Base-by-base conservation (phyloP, 768 basidiomycete genomes). In the Trametes maxima region DNA sequence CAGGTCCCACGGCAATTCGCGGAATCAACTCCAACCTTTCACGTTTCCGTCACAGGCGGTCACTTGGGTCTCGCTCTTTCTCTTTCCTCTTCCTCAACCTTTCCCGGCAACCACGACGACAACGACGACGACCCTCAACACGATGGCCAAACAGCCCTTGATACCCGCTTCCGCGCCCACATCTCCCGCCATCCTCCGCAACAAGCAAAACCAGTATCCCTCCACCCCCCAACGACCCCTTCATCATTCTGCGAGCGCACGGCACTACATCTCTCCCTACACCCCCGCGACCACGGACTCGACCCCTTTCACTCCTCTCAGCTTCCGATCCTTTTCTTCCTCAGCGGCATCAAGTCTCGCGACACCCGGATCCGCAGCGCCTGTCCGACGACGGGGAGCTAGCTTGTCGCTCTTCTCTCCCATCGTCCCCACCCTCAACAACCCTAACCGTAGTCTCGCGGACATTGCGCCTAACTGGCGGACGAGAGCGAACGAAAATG, bases 391-490 rank as follows among this genome's bases (percentile, higher is more conserved):
- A 16, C 80, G 81, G 64, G 80, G 78, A 54, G 71, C 80, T 70
- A 70, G 77, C 40, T 73, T 77, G 46, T 68, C 76, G 21, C 66
- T 71, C 35, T 85, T 82, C 17, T 56, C 62, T n/a, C 82, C 79
- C 13, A 82, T 82, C 66, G 77, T 70, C 56, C 62, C 49, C 14
- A 53, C 39, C 16, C 49, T 44, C 55, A 71, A 65, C 53, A 65
- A 70, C 46, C 80, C 80, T 65, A 78, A 79, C 65, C 75, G 73
- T 64, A 81, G 79, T 67, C 76, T 85, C 22, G 82, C 84, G 16
- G 85, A 88, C 70, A 80, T 85, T 40, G 82, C 86, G 5, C 80
- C 82, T 36, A 89, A 83, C 70, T 92, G 90, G 90, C 81, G 89
- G 57, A 85, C 82, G 33, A 79, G 88, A 51, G 87, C 88, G 52